These are phyloP conservation scores for Gracilaria domingensis DNA, from an alignment of 23 red algal genomes.

Conservation along the genomic window DNA sequence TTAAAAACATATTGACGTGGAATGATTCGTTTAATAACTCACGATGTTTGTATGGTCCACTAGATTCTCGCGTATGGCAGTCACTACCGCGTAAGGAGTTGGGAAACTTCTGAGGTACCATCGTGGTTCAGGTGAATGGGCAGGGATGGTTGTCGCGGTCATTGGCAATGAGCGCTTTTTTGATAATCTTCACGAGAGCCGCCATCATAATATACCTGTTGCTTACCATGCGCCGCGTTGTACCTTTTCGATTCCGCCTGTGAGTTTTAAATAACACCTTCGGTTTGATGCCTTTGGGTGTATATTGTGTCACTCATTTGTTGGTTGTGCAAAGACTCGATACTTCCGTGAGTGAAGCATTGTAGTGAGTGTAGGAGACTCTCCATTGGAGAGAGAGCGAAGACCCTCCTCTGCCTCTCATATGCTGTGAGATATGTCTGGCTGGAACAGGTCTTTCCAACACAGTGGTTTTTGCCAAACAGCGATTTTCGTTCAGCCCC, in stretches of 20 bases:
- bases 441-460: not conserved
- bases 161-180: not conserved
- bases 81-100: not conserved
- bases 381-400: not conserved
- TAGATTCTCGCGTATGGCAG: not conserved
- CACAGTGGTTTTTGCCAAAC: not conserved
- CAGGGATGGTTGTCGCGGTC: not conserved
- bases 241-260: not conserved
- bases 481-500: not conserved
- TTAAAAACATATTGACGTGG: not conserved
- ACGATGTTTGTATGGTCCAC: not conserved
- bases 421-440: not conserved
- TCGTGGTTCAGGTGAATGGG: not conserved
- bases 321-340: not conserved
- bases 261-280: slow-evolving; percentile 18
- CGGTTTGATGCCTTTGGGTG: not conserved
- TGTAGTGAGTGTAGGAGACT: not conserved
- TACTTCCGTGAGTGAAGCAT: not conserved
- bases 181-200: not conserved
- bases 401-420: not conserved
- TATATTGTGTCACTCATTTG: not conserved
- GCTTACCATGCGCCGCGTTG: slow-evolving; percentile 1
- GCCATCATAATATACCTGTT: not conserved
- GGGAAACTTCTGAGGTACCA: not conserved
- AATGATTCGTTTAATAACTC: not conserved